Conservation (phyloP, 2,329 filamentous ascomycete species). For the Ophiostoma australiae region DNA sequence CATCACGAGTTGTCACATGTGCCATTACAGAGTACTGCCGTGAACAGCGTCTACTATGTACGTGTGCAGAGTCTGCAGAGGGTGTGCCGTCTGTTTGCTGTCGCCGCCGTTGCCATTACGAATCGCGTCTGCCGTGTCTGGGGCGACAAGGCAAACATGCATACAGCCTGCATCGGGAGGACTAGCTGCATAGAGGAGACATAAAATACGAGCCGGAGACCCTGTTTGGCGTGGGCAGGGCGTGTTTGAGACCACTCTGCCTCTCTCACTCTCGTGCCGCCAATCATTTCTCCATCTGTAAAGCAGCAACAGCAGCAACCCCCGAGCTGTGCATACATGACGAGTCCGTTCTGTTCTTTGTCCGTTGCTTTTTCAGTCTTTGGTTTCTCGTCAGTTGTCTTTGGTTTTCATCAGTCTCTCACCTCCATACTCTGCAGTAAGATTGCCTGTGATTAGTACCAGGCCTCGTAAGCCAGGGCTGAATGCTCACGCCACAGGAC, state of each 20-base stretch:
- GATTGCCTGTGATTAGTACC: not conserved
- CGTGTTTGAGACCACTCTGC: not conserved
- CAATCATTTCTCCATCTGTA: not conserved
- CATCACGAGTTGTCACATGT: not conserved
- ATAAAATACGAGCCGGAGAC: not conserved
- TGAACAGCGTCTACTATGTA: not conserved
- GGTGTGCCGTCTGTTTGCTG: not conserved
- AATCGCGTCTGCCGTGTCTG: not conserved
- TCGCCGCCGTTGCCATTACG: not conserved
- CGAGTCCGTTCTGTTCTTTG: not conserved
- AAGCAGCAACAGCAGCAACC: not conserved
- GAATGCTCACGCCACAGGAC: constrained; percentile 2
- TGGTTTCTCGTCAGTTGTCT: too few species aligned
- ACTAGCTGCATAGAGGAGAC: not conserved
- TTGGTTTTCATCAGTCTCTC: too few species aligned
- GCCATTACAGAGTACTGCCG: not conserved
- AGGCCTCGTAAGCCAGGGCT: constrained; percentile 11
- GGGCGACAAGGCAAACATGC: not conserved
- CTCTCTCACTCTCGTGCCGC: too few species aligned
- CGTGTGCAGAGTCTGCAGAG: not conserved
- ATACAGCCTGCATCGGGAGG: constrained; percentile 1
- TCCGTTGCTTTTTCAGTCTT: not conserved
- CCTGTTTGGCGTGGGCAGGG: not conserved
- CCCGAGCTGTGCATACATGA: not conserved
- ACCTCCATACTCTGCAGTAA: too few species aligned